Evolutionary conservation across 306 rosid species (phyloP).

Genomic region (Elaeagnus macrophylla): DNA sequence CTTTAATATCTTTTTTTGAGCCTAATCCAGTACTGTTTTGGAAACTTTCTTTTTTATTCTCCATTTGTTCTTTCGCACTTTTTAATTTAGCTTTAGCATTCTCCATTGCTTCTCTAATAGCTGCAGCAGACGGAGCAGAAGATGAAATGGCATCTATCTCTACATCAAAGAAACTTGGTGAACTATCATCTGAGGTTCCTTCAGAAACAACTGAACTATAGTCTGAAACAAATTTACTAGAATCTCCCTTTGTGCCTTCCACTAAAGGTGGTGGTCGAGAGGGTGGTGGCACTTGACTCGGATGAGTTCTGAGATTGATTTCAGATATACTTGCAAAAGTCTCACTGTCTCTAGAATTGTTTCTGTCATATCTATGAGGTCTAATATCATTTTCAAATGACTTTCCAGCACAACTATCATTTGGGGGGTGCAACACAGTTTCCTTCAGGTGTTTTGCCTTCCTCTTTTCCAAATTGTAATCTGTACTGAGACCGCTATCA

Average conservation of each 20-base stretch:
- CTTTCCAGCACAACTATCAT: slow-evolving; percentile 29
- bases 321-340: slow-evolving; percentile 56
- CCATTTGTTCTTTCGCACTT: slow-evolving; percentile 59
- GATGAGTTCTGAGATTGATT: slow-evolving; percentile 72
- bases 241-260: slow-evolving; percentile 37
- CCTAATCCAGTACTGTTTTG: slow-evolving; percentile 32
- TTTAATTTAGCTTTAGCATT: slow-evolving; percentile 46
- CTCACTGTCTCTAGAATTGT: slow-evolving; percentile 34
- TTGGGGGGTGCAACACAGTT: slow-evolving; percentile 22
- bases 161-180: slow-evolving; percentile 75
- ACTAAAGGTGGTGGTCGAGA: slow-evolving; percentile 69
- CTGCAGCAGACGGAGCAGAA: slow-evolving; percentile 58
- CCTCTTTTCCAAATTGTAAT: slow-evolving; percentile 31
- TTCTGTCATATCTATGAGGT: slow-evolving; percentile 24
- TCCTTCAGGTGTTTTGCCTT: slow-evolving; percentile 40
- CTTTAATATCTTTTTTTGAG: slow-evolving; percentile 29
- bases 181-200: slow-evolving; percentile 36
- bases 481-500: slow-evolving; percentile 44
- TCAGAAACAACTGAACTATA: slow-evolving; percentile 32
- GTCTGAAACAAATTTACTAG: slow-evolving; percentile 28
- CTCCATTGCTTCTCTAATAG: slow-evolving; percentile 54
- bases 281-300: slow-evolving; percentile 85
- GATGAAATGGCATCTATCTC: slow-evolving; percentile 84
- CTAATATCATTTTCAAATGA: slow-evolving; percentile 28
- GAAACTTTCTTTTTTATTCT: slow-evolving; percentile 40